Percentiles rank a stretch among this genome's conserved stretches.
Conservation (phyloP, 768 basidiomycete genomes). For the Trametes cinnabarina region DNA sequence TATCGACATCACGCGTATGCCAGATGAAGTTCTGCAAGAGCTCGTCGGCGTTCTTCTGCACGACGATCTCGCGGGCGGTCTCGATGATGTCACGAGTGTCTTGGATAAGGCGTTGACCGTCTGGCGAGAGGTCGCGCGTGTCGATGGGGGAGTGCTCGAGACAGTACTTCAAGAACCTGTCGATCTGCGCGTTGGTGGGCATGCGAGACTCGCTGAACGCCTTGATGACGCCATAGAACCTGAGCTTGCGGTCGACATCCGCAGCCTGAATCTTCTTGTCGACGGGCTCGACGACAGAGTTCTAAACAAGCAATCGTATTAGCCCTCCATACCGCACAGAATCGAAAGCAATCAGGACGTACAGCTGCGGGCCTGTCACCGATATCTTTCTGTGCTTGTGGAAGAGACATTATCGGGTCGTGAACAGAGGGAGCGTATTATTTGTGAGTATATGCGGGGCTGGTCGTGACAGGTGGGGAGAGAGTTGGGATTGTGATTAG, state of each 20-base stretch:
- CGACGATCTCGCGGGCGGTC: constrained; percentile 68
- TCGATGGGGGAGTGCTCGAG: constrained; percentile 58
- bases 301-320: constrained; percentile 19
- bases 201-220: constrained; percentile 78
- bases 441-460: constrained; percentile 4
- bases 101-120: constrained; percentile 72
- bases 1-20: constrained; percentile 61
- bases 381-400: constrained; percentile 60
- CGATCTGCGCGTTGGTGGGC: constrained; percentile 80
- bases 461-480: constrained; percentile 4
- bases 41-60: constrained; percentile 86
- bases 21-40: constrained; percentile 90
- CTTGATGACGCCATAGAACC: constrained; percentile 75
- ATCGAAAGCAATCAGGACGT: not conserved
- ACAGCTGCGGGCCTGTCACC: constrained; percentile 47
- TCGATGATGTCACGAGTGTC: constrained; percentile 80
- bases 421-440: constrained; percentile 1
- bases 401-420: constrained; percentile 56
- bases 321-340: too few species aligned
- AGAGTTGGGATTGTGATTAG: constrained; percentile 13
- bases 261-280: constrained; percentile 59
- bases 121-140: constrained; percentile 63
- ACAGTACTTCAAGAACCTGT: constrained; percentile 67
- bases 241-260: constrained; percentile 83
- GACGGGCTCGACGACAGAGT: constrained; percentile 66